Evolutionary conservation across 1,139 yeast genomes (phyloP), one percentile per base, ranked within the genome.

Genomic region (Suhomyces atakaporum): DNA sequence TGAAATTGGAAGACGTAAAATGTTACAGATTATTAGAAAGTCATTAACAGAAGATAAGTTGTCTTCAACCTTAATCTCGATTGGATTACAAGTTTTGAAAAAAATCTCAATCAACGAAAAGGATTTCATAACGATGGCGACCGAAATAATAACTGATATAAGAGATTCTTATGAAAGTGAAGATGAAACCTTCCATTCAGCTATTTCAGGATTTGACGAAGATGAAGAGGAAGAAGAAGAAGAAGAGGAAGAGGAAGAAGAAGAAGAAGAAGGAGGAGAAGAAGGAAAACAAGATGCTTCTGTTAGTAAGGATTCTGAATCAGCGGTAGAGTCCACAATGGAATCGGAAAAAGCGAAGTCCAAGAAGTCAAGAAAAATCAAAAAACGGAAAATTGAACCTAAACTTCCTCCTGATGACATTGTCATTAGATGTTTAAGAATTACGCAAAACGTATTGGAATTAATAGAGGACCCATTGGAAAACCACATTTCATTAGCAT

Each of bases 101-200:
- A 83, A 77, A 48, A 65, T 87, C 14, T 84, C 95, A 2, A 79
- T 84, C 26, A 84, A 76, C 54, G 96, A 88, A 51, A 76, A 82
- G 40, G 96, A 90, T 62, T 89, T 89, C 56, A 78, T 87, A 15
- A 78, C 86, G 27, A 84, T 88, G 79, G 75, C 87, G 13, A 79
- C 85, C n/a, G 97, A 90, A 66, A 78, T 88, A 15, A 81, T 89
- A 25, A 81, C 89, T 25, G 97, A 90, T 67, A 72, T 89, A 29
- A 75, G 89, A 55, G 96, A 88, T 58, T 75, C 82, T 7, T 83
- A 74, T 30, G 65, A 73, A 38, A 63, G 60, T 35, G 73, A 68
- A 3, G 63, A 54, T 18, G 60, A 64, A 18, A 63, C 82, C 0
- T 80, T 79, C 45, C 79, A 75, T 44, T 76, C 84, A 4, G 86